These are phyloP conservation scores for Withania somnifera DNA, from an alignment of 305 asterid species.

Conservation along the genomic window DNA sequence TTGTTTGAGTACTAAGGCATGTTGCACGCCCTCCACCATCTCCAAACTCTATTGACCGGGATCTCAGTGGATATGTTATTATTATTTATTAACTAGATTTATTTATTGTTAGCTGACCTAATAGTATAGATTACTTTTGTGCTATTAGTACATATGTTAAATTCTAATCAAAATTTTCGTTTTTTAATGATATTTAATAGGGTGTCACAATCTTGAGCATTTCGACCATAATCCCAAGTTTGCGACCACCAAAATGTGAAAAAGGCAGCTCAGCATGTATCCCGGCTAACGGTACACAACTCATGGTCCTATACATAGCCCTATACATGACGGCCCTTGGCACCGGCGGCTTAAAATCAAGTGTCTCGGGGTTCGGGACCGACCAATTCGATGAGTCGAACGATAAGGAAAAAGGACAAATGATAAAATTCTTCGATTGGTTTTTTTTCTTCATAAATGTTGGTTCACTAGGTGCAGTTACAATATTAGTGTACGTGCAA, in stretches of 20 bases:
- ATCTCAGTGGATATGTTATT: background rate
- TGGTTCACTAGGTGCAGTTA: constrained; percentile 33
- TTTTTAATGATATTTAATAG: constrained; percentile 20
- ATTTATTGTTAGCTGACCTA: background rate
- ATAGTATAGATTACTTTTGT: background rate
- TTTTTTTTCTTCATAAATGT: constrained; percentile 62
- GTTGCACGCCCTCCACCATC: too few species aligned
- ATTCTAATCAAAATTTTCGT: background rate
- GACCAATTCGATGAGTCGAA: constrained; percentile 71
- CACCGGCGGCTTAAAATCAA: constrained; percentile 70
- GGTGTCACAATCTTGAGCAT: constrained; percentile 65
- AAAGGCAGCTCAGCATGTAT: constrained; percentile 31
- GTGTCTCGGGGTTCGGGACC: constrained; percentile 79
- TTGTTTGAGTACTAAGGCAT: too few species aligned
- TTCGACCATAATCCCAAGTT: constrained; percentile 55
- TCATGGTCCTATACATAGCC: constrained; percentile 35
- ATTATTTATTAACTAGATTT: background rate
- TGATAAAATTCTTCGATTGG: constrained; percentile 77
- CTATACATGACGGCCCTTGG: constrained; percentile 71
- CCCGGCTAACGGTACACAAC: constrained; percentile 41
- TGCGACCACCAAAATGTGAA: constrained; percentile 63
- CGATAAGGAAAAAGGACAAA: constrained; percentile 34
- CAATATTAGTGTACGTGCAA: constrained; percentile 62
- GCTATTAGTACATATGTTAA: background rate
- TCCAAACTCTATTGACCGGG: too few species aligned